These are phyloP conservation scores for Anastatica hierochuntica DNA, from an alignment of 345 rosid genomes.

Conservation along the genomic window DNA sequence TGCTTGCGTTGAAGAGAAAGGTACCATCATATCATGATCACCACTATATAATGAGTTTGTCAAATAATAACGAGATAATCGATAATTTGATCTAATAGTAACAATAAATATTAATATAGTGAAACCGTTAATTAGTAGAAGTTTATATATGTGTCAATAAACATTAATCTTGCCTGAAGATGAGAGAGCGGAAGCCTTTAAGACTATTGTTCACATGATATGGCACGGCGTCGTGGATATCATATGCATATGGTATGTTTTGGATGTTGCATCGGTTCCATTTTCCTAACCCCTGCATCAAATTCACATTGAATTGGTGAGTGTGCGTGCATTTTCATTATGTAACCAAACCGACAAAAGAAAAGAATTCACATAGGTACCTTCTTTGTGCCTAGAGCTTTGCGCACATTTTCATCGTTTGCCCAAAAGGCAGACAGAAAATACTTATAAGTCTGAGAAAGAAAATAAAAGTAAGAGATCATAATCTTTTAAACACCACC, in stretches of 20 bases:
- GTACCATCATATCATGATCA: slow-evolving; percentile 51
- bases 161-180: background rate
- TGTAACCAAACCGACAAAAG: background rate
- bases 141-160: too few relatives aligned
- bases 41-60: slow-evolving; percentile 30
- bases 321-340: background rate
- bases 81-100: too few relatives aligned
- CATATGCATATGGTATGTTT: slow-evolving; percentile 15
- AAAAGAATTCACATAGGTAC: background rate
- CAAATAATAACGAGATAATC: too few relatives aligned
- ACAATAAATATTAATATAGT: too few relatives aligned
- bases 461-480: background rate
- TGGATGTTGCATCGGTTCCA: slow-evolving; percentile 21
- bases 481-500: background rate
- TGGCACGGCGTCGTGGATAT: background rate
- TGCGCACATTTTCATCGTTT: slow-evolving; percentile 27
- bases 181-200: slow-evolving; percentile 24
- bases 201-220: slow-evolving; percentile 18
- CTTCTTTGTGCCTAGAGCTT: slow-evolving; percentile 24
- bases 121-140: too few relatives aligned
- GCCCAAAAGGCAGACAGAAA: slow-evolving; percentile 28
- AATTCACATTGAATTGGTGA: background rate
- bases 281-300: slow-evolving; percentile 10
- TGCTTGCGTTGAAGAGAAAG: slow-evolving; percentile 47
- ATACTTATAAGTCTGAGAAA: slow-evolving; percentile 20